Base-by-base conservation (phyloP, 129 eudicot species). In the Centella asiatica region DNA sequence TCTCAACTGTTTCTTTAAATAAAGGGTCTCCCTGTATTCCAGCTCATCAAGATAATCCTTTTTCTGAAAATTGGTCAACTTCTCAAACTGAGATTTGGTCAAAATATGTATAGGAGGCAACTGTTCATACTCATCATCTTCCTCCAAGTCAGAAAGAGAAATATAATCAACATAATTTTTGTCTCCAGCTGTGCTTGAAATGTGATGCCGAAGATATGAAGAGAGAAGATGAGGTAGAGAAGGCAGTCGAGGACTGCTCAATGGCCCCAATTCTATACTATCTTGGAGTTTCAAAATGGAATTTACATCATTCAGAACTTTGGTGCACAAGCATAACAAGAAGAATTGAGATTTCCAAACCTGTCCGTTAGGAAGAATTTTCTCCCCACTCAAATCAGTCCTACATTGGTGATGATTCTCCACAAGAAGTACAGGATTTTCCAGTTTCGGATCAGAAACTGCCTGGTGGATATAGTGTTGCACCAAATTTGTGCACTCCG, bases 1-100 rank as follows among this genome's bases (percentile, higher is more conserved):
- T 74, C 70, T 85, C 68, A 87, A 46, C 45, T 87, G 96, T 74
- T 93, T 87, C 72, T 80, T 87, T 69, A 93, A 60, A 67, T 73
- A 87, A 54, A 87, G 94, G 64, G 89, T 87, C 66, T 93, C 99
- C 44, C 99, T 76, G 78, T 93, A 93, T 74, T 93, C 99, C 69
- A 93, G 79, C 76, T 93, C 99, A 75, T 87, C 96, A 56, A 87
- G 99, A 68, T 93, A 93, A 42, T 72, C 85, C 44, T 68, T 85
- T 74, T 82, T 84, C 74, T 87, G 99, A 50, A 81, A 69, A n/a
- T 69, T 45, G 37, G 80, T 67, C 66, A 93, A 49, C 26, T 80
- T 93, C 66, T 74, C 77, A 78, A 87, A 93, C 78, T 93, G 95
- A 34, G 78, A 56, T 75, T 80, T 87, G 62, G 80, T 73, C 75